Evolutionary conservation across 805 yeast species (phyloP).

Genomic region (Zygosaccharomyces bailii): DNA sequence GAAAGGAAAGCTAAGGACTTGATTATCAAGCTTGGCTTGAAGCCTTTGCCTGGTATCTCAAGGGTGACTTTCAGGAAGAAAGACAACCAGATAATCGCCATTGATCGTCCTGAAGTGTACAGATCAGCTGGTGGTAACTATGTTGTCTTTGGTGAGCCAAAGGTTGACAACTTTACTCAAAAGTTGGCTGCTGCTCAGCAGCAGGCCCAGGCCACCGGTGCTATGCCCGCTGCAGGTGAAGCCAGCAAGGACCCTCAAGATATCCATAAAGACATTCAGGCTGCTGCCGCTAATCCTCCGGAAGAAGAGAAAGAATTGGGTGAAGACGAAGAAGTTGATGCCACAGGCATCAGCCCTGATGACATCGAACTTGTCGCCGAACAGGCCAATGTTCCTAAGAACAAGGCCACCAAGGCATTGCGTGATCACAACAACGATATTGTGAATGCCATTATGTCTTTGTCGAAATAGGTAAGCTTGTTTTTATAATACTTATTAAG

Average conservation of each 20-base stretch:
- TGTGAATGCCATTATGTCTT: constrained; percentile 92
- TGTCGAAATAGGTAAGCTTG: constrained; percentile 37
- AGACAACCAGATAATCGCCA: constrained; percentile 86
- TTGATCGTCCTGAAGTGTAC: constrained; percentile 93
- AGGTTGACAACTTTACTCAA: constrained; percentile 89
- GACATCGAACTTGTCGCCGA: constrained; percentile 85
- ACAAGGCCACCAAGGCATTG: constrained; percentile 88
- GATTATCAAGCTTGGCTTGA: constrained; percentile 82
- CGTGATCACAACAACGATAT: constrained; percentile 87
- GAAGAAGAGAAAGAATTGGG: constrained; percentile 47
- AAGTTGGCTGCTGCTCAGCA: constrained; percentile 81
- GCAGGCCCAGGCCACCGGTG: constrained; percentile 48
- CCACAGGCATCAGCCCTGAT: constrained; percentile 73
- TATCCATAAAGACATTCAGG: constrained; percentile 78
- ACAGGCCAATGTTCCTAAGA: constrained; percentile 86
- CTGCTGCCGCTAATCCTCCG: constrained; percentile 49
- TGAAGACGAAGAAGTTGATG: constrained; percentile 76
- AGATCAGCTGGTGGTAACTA: constrained; percentile 89
- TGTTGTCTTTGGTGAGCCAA: constrained; percentile 97
- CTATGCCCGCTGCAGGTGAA: constrained; percentile 44
- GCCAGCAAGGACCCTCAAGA: constrained; percentile 67
- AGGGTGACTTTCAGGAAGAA: constrained; percentile 95
- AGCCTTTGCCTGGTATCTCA: constrained; percentile 85
- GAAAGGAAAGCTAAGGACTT: constrained; percentile 94
- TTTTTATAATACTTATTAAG: constrained; percentile 3